Conservation (phyloP, 2,329 filamentous ascomycete species). For the Aspergillus alliaceus region DNA sequence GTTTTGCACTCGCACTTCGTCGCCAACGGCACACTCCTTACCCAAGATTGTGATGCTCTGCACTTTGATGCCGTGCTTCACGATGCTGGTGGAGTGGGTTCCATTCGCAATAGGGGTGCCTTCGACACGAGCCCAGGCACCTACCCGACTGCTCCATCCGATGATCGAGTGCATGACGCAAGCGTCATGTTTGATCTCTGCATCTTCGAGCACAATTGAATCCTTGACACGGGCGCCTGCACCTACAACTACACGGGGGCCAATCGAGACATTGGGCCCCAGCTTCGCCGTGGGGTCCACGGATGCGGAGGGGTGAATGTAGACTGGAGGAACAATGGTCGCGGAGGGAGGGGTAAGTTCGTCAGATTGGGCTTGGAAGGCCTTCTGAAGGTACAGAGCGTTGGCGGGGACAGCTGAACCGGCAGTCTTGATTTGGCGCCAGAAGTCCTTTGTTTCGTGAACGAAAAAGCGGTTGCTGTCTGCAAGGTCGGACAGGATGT, state of each 20-base stretch:
- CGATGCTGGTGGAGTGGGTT: slow-evolving; percentile 88
- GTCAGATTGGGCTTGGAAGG: slow-evolving; percentile 75
- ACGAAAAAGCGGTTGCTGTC: slow-evolving; percentile 98
- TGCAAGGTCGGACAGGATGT: slow-evolving; percentile 91
- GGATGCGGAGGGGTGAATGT: slow-evolving; percentile 86
- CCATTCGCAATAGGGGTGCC: slow-evolving; percentile 84
- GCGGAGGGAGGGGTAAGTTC: slow-evolving; percentile 82
- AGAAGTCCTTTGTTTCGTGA: slow-evolving; percentile 98
- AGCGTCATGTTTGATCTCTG: slow-evolving; percentile 94
- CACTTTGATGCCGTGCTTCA: slow-evolving; percentile 98
- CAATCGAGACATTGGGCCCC: slow-evolving; percentile 93
- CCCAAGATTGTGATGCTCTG: slow-evolving; percentile 97
- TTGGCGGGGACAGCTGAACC: slow-evolving; percentile 96
- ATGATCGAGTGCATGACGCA: slow-evolving; percentile 96
- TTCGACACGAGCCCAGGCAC: slow-evolving; percentile 97
- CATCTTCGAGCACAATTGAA: slow-evolving; percentile 90
- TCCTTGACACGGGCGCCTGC: slow-evolving; percentile 92
- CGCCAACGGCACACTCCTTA: slow-evolving; percentile 91
- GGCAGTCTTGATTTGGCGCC: slow-evolving; percentile 99
- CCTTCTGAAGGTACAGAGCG: slow-evolving; percentile 92
- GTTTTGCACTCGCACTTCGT: slow-evolving; percentile 95
- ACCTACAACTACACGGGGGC: slow-evolving; percentile 80
- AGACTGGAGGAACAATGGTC: slow-evolving; percentile 88
- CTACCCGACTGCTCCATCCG: slow-evolving; percentile 92
- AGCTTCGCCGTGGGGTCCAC: slow-evolving; percentile 96